Evolutionary conservation across 2,329 filamentous ascomycete genomes (phyloP), one percentile per base, ranked within the genome.

Genomic region (Xylariaceae sp.): DNA sequence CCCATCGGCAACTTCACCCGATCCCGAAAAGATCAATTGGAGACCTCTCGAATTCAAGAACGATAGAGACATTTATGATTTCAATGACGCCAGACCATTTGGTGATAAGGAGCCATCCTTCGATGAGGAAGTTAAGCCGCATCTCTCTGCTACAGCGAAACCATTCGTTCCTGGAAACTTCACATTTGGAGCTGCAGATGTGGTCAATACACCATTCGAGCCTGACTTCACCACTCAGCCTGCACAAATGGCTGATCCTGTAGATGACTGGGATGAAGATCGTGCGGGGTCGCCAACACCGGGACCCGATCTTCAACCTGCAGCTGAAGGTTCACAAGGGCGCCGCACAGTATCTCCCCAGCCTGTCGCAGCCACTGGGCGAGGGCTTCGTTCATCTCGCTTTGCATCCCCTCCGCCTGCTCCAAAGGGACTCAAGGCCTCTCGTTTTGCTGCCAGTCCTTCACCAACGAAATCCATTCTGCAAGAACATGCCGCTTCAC

Each of bases 111-210:
- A 59, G 35, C 55, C 53, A 11, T 44, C 47, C 12, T 67, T 74
- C 55, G 60, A 67, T 52, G 70, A 71, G 44, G 62, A 70, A 42
- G 68, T 78, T 54, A 76, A 75, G 54, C 81, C 42, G 12, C 34
- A 81, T 4, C 71, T 91, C 20, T 91, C 87, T 27, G 84, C 86
- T 4, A 75, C 80, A 14, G 86, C 87, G 1, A 80, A 79, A 56
- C 76, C 85, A 0, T 94, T 93, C 61, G 76, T 72, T 4, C 76
- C 77, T 12, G 67, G 55, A 0, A 40, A 39, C 22, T 64, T 64
- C 40, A 55, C 25, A 22, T 64, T 64, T 46, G 62, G 70, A 16
- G 66, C 59, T 23, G 51, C 60, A 8, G 55, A 54, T 47, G 65
- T 48, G 55, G 59, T 29, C 46, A 60, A 54, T 22, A 50, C 53